Percentiles rank a stretch among this genome's conserved stretches.
These are phyloP conservation scores for Auricularia sp. DNA, from an alignment of 768 basidiomycete genomes.

Conservation along the genomic window DNA sequence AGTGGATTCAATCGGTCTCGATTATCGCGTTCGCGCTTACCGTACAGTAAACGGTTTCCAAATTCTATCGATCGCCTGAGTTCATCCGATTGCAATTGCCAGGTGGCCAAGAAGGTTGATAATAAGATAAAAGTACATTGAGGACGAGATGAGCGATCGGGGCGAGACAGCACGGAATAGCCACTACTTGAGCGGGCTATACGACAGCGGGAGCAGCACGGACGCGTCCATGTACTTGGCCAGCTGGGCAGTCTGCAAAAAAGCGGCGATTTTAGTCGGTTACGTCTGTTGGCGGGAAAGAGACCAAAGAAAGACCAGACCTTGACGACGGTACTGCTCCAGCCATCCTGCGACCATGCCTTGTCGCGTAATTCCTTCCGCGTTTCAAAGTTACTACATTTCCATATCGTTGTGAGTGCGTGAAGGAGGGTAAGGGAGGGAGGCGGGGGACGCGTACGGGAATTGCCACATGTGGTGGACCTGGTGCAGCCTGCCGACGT, in stretches of 20 bases:
- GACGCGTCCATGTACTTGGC: slow-evolving; percentile 80
- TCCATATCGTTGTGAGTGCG: slow-evolving; percentile 8
- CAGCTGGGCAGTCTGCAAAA: slow-evolving; percentile 74
- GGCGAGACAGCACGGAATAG: background rate
- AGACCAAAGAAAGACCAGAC: slow-evolving; percentile 28
- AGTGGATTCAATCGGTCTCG: too few relatives aligned
- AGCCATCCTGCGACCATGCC: slow-evolving; percentile 91
- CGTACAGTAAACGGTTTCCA: too few relatives aligned
- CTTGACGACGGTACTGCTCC: slow-evolving; percentile 92
- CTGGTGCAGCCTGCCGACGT: slow-evolving; percentile 72
- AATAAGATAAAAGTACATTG: background rate
- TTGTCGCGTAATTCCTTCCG: slow-evolving; percentile 79
- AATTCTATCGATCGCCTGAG: too few relatives aligned
- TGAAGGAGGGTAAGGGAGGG: slow-evolving; percentile 8
- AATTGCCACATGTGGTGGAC: slow-evolving; percentile 95
- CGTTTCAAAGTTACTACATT: slow-evolving; percentile 56
- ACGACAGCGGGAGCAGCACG: slow-evolving; percentile 69
- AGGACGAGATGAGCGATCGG: background rate
- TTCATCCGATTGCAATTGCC: too few relatives aligned
- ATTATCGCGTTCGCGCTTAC: too few relatives aligned
- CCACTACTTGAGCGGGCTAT: slow-evolving; percentile 71
- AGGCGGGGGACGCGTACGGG: slow-evolving; percentile 43
- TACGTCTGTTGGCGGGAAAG: background rate
- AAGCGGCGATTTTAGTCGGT: background rate
- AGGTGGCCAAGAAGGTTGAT: too few relatives aligned